Base-by-base conservation (phyloP, 202 grass and related monocot genomes). In the Bolboschoenoplectus hybrid region DNA sequence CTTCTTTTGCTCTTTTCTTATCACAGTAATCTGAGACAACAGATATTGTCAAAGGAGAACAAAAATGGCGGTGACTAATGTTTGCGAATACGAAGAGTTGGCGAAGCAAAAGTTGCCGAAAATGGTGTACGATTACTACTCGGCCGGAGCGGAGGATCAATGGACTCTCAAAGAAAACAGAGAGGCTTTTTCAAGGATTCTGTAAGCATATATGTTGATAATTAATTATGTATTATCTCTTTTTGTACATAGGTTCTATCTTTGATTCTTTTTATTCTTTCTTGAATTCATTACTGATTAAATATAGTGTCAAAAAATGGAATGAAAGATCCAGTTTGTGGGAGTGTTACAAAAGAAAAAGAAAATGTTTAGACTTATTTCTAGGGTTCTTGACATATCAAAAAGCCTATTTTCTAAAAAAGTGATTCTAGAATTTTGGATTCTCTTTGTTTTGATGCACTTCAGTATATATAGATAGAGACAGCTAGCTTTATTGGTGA, bases 81-180 rank as follows among this genome's bases (percentile, higher is more conserved):
- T 98, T 79, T 67, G 72, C 39, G 96, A 98, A 91, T 98, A 92
- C 16, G 89, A 98, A 82, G 86, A 75, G 39, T 85, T 91, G 19
- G 96, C 90, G 0, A 96, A 92, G 86, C 79, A 92, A 85, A 98
- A 86, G 66, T 67, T 98, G 70, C 88, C 96, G 10, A 98, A 95
- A 87, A 96, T 98, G 96, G 88, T 98, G 62, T 98, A 94, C 63
- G 96, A 98, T 87, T 98, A 96, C 88, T 98, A 94, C 60, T 81
- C 91, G 52, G 90, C 96, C 1, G 96, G 96, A 26, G 96, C 96
- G 40, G 96, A 98, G 68, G 96, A 98, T 89, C 90, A 96, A 64
- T 96, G 91, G 96, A 92, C 90, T 14, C 93, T 98, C 45, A 91
- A 83, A 79, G 96, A 98, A 77, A 98, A 96, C 46, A 91, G 96